phyloP scores from a whole-genome alignment of 257 asterid species.

The Solanum pinnatisectum region DNA sequence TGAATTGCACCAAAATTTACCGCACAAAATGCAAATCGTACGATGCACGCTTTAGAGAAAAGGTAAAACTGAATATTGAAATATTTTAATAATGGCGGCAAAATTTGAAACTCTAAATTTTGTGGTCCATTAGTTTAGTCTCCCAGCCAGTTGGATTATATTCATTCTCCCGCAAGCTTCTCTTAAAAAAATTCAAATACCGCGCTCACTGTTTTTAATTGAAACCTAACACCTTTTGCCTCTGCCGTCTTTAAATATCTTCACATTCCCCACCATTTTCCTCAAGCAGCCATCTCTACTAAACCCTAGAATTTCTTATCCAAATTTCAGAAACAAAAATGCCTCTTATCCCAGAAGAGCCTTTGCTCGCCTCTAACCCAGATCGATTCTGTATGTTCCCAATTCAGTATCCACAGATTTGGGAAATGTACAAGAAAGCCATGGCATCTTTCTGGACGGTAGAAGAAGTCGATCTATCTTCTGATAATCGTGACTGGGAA shows the following conservation, averaged over 20 bases:
- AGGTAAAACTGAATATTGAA: neutral
- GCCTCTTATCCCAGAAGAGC: constrained; percentile 84
- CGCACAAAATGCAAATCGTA: neutral
- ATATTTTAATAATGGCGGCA: constrained; percentile 1
- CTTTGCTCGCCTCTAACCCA: constrained; percentile 61
- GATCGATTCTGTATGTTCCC: constrained; percentile 98
- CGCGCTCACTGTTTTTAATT: constrained; percentile 13
- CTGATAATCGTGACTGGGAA: constrained; percentile 69
- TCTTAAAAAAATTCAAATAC: constrained; percentile 22
- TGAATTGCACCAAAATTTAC: neutral
- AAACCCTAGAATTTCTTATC: neutral
- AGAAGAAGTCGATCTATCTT: constrained; percentile 83
- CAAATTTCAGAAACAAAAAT: constrained; percentile 7
- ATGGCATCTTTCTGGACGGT: constrained; percentile 97
- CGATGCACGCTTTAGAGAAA: neutral
- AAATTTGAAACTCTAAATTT: neutral
- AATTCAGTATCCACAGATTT: constrained; percentile 77
- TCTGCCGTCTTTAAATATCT: neutral
- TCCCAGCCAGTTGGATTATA: neutral
- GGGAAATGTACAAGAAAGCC: constrained; percentile 99
- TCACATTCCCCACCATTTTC: neutral
- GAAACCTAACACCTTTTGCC: neutral
- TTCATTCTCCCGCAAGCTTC: constrained; percentile 62
- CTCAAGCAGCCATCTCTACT: neutral
- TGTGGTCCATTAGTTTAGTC: neutral